These are phyloP conservation scores for Xylariaceae sp. DNA, from an alignment of 2,329 filamentous ascomycete species.

Conservation along the genomic window DNA sequence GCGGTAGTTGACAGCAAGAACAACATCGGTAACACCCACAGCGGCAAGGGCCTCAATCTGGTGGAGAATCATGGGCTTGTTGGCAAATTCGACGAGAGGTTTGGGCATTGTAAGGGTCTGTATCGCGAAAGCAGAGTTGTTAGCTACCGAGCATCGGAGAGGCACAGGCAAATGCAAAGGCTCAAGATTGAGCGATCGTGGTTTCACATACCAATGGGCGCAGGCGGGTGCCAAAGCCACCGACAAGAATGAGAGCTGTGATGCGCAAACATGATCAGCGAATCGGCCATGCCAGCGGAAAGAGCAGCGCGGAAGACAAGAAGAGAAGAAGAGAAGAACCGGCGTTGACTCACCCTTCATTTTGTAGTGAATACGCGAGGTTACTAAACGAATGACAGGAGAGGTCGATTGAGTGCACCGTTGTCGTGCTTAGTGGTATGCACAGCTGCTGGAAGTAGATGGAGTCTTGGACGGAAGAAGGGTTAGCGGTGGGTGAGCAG, in stretches of 20 bases:
- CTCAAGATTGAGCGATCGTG: slow-evolving; percentile 6
- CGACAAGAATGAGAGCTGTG: slow-evolving; percentile 94
- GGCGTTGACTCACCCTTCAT: slow-evolving; percentile 40
- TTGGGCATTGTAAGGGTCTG: slow-evolving; percentile 96
- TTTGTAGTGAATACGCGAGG: slow-evolving; percentile 17
- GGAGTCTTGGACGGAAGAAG: neutral
- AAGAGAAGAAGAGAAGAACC: slow-evolving; percentile 14
- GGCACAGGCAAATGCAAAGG: neutral
- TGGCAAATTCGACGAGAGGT: slow-evolving; percentile 95
- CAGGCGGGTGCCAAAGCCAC: slow-evolving; percentile 96
- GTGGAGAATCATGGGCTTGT: slow-evolving; percentile 99
- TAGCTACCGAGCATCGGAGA: slow-evolving; percentile 1
- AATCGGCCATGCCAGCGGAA: neutral
- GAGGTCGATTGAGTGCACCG: slow-evolving; percentile 1
- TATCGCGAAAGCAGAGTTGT: slow-evolving; percentile 21
- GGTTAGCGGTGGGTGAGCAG: slow-evolving; percentile 1
- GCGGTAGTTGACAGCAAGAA: slow-evolving; percentile 97
- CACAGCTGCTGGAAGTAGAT: neutral
- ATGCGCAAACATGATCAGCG: slow-evolving; percentile 13
- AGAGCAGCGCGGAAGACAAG: too few relatives aligned
- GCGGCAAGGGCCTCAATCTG: slow-evolving; percentile 93
- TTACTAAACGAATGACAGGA: slow-evolving; percentile 3
- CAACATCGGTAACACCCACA: slow-evolving; percentile 94
- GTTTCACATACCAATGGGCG: slow-evolving; percentile 74
- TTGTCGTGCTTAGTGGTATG: neutral